Evolutionary conservation across 306 rosid species (phyloP).

Genomic region (Aeschynomene evenia): DNA sequence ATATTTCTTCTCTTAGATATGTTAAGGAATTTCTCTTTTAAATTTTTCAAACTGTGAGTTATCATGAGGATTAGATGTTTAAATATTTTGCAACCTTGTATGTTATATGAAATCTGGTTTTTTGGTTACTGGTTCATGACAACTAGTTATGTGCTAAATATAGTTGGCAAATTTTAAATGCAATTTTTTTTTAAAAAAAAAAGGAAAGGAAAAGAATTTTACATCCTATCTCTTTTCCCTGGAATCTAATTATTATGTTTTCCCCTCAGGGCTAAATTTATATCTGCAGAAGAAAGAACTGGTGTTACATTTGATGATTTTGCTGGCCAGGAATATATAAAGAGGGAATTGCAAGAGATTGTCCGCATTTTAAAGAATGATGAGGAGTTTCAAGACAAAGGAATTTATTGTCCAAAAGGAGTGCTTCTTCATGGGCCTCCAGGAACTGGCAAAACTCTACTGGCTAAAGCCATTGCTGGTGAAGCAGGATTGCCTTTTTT

Average conservation of each 20-base stretch:
- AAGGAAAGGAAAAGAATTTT: conserved; percentile 20
- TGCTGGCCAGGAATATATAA: conserved; percentile 99
- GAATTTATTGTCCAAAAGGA: conserved; percentile 97
- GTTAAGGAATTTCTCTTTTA: not conserved
- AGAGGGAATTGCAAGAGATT: conserved; percentile 92
- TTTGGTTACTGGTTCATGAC: conserved; percentile 14
- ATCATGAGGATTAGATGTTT: not conserved
- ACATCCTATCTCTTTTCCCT: not conserved
- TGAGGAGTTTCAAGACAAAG: conserved; percentile 90
- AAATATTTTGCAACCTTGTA: not conserved
- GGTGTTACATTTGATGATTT: conserved; percentile 94
- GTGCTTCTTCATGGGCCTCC: conserved; percentile 99
- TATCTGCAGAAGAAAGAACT: conserved; percentile 97
- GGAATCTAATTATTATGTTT: conserved; percentile 47
- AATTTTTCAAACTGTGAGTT: not conserved
- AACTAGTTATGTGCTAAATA: conserved; percentile 27
- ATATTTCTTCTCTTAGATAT: not conserved
- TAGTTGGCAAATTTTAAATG: conserved; percentile 18
- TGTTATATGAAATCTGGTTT: conserved; percentile 21
- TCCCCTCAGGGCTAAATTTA: conserved; percentile 88
- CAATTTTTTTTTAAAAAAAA: conserved; percentile 17
- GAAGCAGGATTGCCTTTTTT: conserved; percentile 98
- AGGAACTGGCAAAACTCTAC: conserved; percentile 96
- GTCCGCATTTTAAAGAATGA: conserved; percentile 87
- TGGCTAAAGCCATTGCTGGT: conserved; percentile 98